phyloP scores from a whole-genome alignment of 352 stramenopile species.

The Peronospora destructor region DNA sequence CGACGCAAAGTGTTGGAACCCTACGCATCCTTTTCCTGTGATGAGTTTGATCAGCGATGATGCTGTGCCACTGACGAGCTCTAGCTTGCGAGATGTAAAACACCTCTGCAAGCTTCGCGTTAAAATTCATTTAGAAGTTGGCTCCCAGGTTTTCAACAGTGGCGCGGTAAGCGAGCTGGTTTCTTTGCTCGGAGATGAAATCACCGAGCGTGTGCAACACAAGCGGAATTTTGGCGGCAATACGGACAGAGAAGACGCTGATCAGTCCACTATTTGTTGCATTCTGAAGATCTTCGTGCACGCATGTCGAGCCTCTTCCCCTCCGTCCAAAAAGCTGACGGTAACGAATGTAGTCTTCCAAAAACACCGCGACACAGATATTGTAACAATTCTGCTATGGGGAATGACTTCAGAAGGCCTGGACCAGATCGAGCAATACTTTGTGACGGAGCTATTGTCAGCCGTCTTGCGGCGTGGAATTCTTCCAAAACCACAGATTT shows the following conservation, averaged over 20 bases:
- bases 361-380: constrained; percentile 26
- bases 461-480: constrained; percentile 54
- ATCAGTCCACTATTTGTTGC: constrained; percentile 63
- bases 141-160: constrained; percentile 37
- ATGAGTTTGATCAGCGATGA: constrained; percentile 31
- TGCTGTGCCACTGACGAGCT: constrained; percentile 9
- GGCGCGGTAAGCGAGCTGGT: constrained; percentile 45
- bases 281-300: constrained; percentile 74
- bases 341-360: constrained; percentile 23
- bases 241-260: constrained; percentile 36
- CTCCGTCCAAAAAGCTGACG: constrained; percentile 52
- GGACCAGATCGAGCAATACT: constrained; percentile 50
- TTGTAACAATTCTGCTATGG: constrained; percentile 38
- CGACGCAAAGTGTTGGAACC: constrained; percentile 47
- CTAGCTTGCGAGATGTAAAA: constrained; percentile 27
- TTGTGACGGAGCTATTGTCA: constrained; percentile 54
- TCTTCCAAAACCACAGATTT: constrained; percentile 44
- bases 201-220: constrained; percentile 29
- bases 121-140: constrained; percentile 70
- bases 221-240: constrained; percentile 12
- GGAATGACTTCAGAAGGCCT: constrained; percentile 28
- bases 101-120: constrained; percentile 54
- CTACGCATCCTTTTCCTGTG: constrained; percentile 51
- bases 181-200: constrained; percentile 40
- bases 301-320: constrained; percentile 51